These are phyloP conservation scores for Xylariales sp. DNA, from an alignment of 2,329 filamentous ascomycete species.

Conservation along the genomic window DNA sequence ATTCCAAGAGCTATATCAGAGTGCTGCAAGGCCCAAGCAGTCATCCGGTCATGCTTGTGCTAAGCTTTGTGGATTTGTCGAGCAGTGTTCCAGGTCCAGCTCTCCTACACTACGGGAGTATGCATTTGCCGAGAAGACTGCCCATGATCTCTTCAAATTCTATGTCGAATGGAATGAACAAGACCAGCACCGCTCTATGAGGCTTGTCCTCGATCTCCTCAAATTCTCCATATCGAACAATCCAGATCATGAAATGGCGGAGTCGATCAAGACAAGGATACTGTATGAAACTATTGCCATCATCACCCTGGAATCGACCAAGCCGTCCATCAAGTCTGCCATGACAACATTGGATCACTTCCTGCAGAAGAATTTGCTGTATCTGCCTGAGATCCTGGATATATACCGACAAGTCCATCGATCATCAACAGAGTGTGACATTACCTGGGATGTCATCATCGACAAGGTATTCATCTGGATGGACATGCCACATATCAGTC, in stretches of 20 bases:
- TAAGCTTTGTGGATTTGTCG: slow-evolving; percentile 58
- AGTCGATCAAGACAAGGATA: slow-evolving; percentile 38
- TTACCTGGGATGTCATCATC: slow-evolving; percentile 48
- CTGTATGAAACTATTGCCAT: slow-evolving; percentile 52
- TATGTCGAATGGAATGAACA: slow-evolving; percentile 65
- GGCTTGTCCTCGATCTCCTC: slow-evolving; percentile 55
- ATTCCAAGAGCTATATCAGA: slow-evolving; percentile 43
- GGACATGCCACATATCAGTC: slow-evolving; percentile 52
- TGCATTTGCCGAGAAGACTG: slow-evolving; percentile 47
- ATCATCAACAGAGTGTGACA: slow-evolving; percentile 17
- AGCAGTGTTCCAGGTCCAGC: slow-evolving; percentile 50
- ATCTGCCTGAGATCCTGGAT: slow-evolving; percentile 38
- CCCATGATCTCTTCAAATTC: slow-evolving; percentile 51
- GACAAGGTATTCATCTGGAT: slow-evolving; percentile 50
- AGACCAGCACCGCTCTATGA: slow-evolving; percentile 60
- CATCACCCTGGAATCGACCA: slow-evolving; percentile 55
- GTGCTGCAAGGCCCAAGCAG: slow-evolving; percentile 49
- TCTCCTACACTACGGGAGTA: slow-evolving; percentile 38
- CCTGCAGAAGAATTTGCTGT: slow-evolving; percentile 54
- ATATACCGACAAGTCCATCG: slow-evolving; percentile 34
- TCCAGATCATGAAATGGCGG: slow-evolving; percentile 33
- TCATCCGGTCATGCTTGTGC: slow-evolving; percentile 53
- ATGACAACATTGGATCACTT: slow-evolving; percentile 65
- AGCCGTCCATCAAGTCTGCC: slow-evolving; percentile 63
- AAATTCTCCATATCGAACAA: slow-evolving; percentile 47